Evolutionary conservation across 495 filamentous ascomycete genomes (phyloP).

Genomic region (Amniculicola lignicola): DNA sequence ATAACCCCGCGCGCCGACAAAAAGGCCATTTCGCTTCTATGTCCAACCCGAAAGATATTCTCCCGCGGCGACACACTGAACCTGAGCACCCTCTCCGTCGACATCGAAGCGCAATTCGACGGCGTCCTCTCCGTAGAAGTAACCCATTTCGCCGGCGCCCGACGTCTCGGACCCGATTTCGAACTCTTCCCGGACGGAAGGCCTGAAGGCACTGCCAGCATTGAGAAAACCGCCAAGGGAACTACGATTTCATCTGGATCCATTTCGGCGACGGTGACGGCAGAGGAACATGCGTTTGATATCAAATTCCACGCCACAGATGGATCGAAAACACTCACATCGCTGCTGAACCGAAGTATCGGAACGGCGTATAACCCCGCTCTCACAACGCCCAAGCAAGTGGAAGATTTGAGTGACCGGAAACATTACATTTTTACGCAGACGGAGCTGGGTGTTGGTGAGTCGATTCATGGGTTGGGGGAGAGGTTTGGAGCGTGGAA

Average conservation of each 20-base stretch:
- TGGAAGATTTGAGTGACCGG: conserved; percentile 26
- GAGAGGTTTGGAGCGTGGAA: conserved; percentile 69
- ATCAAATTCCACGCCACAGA: conserved; percentile 29
- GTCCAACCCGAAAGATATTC: conserved; percentile 29
- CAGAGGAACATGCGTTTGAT: conserved; percentile 24
- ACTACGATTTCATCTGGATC: conserved; percentile 55
- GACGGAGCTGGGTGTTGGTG: conserved; percentile 60
- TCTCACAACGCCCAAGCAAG: conserved; percentile 38
- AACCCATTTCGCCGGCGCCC: conserved; percentile 61
- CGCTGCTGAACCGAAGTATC: conserved; percentile 28
- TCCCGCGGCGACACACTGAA: conserved; percentile 38
- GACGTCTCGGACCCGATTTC: conserved; percentile 61
- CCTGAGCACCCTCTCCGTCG: conserved; percentile 30
- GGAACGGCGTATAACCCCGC: conserved; percentile 29
- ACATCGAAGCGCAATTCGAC: conserved; percentile 32
- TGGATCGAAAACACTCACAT: conserved; percentile 24
- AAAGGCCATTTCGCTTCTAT: conserved; percentile 27
- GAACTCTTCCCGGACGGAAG: conserved; percentile 55
- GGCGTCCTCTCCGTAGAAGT: conserved; percentile 36
- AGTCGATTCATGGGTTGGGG: conserved; percentile 66
- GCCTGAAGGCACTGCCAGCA: conserved; percentile 47
- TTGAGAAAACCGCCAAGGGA: conserved; percentile 49
- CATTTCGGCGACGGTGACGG: conserved; percentile 42
- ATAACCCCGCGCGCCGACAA: conserved; percentile 13
- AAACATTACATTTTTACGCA: conserved; percentile 33